Conservation (phyloP, 495 filamentous ascomycete species). For the Thozetella sp. region DNA sequence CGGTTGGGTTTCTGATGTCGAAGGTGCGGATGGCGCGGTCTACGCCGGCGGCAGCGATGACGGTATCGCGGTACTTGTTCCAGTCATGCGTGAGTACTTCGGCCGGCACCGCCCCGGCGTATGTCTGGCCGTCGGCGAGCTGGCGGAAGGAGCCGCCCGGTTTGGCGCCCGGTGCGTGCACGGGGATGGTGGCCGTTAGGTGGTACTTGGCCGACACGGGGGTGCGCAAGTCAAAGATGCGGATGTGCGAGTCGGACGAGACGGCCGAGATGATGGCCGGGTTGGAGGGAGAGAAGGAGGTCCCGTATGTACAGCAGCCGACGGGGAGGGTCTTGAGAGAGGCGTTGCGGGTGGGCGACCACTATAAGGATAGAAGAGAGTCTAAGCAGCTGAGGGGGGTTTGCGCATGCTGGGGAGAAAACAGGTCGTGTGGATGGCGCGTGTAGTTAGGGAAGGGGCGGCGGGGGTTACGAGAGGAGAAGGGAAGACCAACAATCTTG, state of each 20-base stretch:
- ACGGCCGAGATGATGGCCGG: slow-evolving; percentile 80
- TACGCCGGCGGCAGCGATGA: slow-evolving; percentile 88
- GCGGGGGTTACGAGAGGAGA: slow-evolving; percentile 8
- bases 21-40: slow-evolving; percentile 85
- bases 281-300: slow-evolving; percentile 78
- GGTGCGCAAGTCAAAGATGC: slow-evolving; percentile 87
- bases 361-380: too few relatives aligned
- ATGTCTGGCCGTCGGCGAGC: slow-evolving; percentile 26
- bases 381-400: too few relatives aligned
- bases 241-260: slow-evolving; percentile 80
- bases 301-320: slow-evolving; percentile 88
- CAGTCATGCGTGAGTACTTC: slow-evolving; percentile 96
- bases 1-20: slow-evolving; percentile 74
- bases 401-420: too few relatives aligned
- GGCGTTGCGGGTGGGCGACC: slow-evolving; percentile 71
- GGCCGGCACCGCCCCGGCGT: slow-evolving; percentile 37
- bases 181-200: slow-evolving; percentile 73
- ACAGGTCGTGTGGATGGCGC: neutral
- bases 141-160: slow-evolving; percentile 35
- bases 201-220: slow-evolving; percentile 83
- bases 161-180: slow-evolving; percentile 54
- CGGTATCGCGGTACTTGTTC: slow-evolving; percentile 91
- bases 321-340: slow-evolving; percentile 85
- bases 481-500: slow-evolving; percentile 62
- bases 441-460: neutral